phyloP scores from a whole-genome alignment of 1,139 yeast species.

The Kodamaea fungicola region DNA sequence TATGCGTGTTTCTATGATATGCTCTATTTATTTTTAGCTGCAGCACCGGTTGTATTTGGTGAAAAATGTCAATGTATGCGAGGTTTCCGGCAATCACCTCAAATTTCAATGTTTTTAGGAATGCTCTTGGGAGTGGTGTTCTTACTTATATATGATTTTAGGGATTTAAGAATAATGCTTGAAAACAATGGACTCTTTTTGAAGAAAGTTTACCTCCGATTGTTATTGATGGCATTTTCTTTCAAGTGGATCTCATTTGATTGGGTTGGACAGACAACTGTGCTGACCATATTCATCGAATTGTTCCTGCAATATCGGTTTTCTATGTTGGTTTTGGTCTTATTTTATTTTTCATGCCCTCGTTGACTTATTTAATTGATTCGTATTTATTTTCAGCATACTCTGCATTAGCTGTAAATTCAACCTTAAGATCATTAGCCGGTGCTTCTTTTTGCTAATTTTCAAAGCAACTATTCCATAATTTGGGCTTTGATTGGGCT shows the following conservation, averaged over 20 bases:
- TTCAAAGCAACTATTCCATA: slow-evolving; percentile 64
- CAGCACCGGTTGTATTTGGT: slow-evolving; percentile 72
- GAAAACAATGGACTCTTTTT: slow-evolving; percentile 59
- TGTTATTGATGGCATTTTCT: slow-evolving; percentile 62
- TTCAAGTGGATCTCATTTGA: slow-evolving; percentile 81
- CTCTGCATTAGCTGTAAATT: slow-evolving; percentile 84
- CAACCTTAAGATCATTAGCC: slow-evolving; percentile 62
- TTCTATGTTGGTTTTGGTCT: slow-evolving; percentile 70
- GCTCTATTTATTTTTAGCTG: slow-evolving; percentile 70
- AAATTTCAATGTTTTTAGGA: slow-evolving; percentile 59
- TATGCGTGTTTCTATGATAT: slow-evolving; percentile 84
- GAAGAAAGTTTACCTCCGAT: slow-evolving; percentile 76
- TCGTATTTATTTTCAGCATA: slow-evolving; percentile 77
- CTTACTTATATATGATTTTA: slow-evolving; percentile 24
- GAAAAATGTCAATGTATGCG: slow-evolving; percentile 51
- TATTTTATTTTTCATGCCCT: slow-evolving; percentile 69
- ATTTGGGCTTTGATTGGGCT: slow-evolving; percentile 80
- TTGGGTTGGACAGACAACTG: slow-evolving; percentile 81
- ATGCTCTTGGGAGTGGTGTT: slow-evolving; percentile 51
- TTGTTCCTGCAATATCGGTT: slow-evolving; percentile 75
- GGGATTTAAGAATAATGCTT: slow-evolving; percentile 30
- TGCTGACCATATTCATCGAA: slow-evolving; percentile 68
- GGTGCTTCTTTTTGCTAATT: slow-evolving; percentile 50
- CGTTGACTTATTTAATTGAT: slow-evolving; percentile 77
- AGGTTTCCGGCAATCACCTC: slow-evolving; percentile 62